Conservation (phyloP, 495 filamentous ascomycete species). For the Aspergillus homomorphus region DNA sequence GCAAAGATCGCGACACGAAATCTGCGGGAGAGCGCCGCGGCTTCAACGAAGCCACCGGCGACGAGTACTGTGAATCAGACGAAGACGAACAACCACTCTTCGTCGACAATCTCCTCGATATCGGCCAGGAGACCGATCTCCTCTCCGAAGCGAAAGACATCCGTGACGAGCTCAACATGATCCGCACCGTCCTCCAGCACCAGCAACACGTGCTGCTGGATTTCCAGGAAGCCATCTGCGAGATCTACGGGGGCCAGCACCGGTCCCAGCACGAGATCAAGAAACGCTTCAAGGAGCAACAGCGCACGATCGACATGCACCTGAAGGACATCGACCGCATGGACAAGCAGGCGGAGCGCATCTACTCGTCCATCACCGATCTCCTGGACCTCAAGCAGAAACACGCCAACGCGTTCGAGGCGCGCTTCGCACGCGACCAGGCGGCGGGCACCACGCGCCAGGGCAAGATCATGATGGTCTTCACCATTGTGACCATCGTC, state of each 20-base stretch:
- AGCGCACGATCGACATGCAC: constrained; percentile 58
- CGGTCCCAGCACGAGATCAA: constrained; percentile 51
- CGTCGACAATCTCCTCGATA: constrained; percentile 64
- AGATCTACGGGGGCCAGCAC: constrained; percentile 46
- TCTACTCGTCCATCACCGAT: constrained; percentile 61
- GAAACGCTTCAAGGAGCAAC: constrained; percentile 57
- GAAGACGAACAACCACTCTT: constrained; percentile 48
- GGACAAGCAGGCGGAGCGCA: constrained; percentile 64
- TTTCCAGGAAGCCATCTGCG: constrained; percentile 52
- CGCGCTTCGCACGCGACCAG: constrained; percentile 65
- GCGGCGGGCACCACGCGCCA: constrained; percentile 63
- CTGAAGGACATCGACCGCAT: constrained; percentile 64
- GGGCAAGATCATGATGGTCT: constrained; percentile 71
- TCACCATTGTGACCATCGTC: constrained; percentile 69
- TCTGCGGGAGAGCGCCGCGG: constrained; percentile 6
- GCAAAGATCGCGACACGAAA: neutral
- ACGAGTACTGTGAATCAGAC: constrained; percentile 19
- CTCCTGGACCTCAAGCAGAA: constrained; percentile 63
- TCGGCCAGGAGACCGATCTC: constrained; percentile 63
- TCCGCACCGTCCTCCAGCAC: constrained; percentile 57
- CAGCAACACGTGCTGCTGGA: constrained; percentile 55
- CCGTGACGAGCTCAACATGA: constrained; percentile 71
- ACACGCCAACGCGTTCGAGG: constrained; percentile 69
- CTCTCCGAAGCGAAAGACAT: constrained; percentile 70
- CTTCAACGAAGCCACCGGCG: neutral